Evolutionary conservation across 1,139 yeast species (phyloP).

Genomic region (Tardiomyces digboiensis): DNA sequence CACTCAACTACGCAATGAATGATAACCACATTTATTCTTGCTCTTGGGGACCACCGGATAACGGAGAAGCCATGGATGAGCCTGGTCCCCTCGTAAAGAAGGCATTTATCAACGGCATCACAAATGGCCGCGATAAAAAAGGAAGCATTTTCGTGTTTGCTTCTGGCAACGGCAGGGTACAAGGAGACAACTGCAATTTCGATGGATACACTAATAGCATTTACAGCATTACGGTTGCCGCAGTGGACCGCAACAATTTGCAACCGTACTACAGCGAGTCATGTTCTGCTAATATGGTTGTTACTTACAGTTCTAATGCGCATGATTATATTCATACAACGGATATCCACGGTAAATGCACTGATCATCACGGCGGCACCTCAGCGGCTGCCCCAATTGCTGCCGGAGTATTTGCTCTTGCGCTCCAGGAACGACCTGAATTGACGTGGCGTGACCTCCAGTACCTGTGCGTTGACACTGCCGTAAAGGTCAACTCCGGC

Average conservation of each 20-base stretch:
- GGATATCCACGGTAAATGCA: constrained; percentile 50
- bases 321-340: constrained; percentile 90
- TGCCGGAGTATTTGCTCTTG: constrained; percentile 84
- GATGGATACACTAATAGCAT: constrained; percentile 98
- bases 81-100: constrained; percentile 73
- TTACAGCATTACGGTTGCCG: constrained; percentile 91
- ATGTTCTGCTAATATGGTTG: constrained; percentile 95
- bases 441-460: constrained; percentile 97
- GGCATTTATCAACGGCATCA: constrained; percentile 79
- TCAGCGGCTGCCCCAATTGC: constrained; percentile 99
- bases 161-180: constrained; percentile 84
- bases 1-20: constrained; percentile 71
- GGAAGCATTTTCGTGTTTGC: constrained; percentile 96
- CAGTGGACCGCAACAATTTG: constrained; percentile 74
- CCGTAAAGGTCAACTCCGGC: constrained; percentile 46
- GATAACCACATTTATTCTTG: constrained; percentile 88
- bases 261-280: constrained; percentile 90
- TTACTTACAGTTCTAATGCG: constrained; percentile 87
- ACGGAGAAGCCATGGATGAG: constrained; percentile 77
- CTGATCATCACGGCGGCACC: constrained; percentile 84
- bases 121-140: constrained; percentile 68
- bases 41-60: constrained; percentile 98
- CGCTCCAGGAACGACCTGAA: constrained; percentile 71
- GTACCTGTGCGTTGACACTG: constrained; percentile 64
- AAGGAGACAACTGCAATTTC: constrained; percentile 86